A percentile compares a stretch with the other conserved stretches of the same genome.
These are phyloP conservation scores for Aspergillus latus DNA, from an alignment of 2,329 filamentous ascomycete genomes.

Conservation along the genomic window DNA sequence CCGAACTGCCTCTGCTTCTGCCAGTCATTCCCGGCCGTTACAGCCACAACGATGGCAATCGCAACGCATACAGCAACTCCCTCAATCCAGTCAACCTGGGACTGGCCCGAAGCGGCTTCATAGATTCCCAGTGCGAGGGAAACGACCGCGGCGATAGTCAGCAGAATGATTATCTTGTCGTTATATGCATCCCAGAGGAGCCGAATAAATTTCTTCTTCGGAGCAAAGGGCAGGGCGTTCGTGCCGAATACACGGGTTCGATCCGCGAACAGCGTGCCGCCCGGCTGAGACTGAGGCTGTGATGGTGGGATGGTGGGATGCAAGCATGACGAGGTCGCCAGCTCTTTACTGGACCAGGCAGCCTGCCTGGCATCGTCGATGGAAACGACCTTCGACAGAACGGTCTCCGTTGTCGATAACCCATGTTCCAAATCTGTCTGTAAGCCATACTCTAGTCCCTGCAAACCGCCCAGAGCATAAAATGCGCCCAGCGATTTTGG, in stretches of 20 bases:
- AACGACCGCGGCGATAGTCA: slow-evolving; percentile 67
- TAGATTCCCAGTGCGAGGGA: slow-evolving; percentile 70
- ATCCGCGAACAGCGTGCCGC: slow-evolving; percentile 50
- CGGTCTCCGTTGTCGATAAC: slow-evolving; percentile 71
- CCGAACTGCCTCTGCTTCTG: slow-evolving; percentile 76
- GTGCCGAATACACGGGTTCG: slow-evolving; percentile 59
- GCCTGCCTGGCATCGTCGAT: slow-evolving; percentile 62
- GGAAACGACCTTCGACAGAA: slow-evolving; percentile 60
- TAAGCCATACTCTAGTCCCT: slow-evolving; percentile 78
- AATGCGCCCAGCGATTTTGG: slow-evolving; percentile 84
- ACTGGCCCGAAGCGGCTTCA: slow-evolving; percentile 57
- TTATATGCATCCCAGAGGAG: slow-evolving; percentile 70
- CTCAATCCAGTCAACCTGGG: slow-evolving; percentile 71
- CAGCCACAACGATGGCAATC: slow-evolving; percentile 70
- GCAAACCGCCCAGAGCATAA: slow-evolving; percentile 75
- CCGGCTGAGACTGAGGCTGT: slow-evolving; percentile 17
- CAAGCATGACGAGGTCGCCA: slow-evolving; percentile 41
- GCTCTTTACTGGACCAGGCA: slow-evolving; percentile 26
- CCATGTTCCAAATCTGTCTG: slow-evolving; percentile 70
- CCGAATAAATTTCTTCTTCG: slow-evolving; percentile 59
- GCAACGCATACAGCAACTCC: slow-evolving; percentile 75
- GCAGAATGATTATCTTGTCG: slow-evolving; percentile 69
- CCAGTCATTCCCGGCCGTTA: slow-evolving; percentile 72
- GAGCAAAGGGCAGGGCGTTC: slow-evolving; percentile 64
- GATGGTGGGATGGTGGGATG: slow-evolving; percentile 43